Evolutionary conservation across 2,329 filamentous ascomycete species (phyloP), one percentile per base, ranked within the genome.

Genomic region (Neurospora sp.): DNA sequence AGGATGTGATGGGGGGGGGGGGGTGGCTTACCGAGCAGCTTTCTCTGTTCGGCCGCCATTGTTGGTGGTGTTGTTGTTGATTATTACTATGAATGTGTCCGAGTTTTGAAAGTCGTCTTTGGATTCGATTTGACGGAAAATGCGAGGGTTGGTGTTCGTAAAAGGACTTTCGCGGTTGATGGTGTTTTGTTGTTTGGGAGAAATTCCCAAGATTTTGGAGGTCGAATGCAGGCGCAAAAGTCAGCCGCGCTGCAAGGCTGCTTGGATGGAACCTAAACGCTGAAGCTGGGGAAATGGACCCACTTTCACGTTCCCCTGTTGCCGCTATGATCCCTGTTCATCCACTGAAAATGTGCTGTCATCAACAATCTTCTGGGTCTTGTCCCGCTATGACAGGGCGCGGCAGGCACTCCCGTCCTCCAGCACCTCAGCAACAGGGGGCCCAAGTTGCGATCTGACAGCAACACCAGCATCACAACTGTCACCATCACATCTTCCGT

Each of bases 21-120:
- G 68, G 46, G 52, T 13, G 66, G 77, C 83, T 67, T 83, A 89
- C 88, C 88, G 70, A 99, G 92, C 86, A 98, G 91, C 88, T 97
- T 97, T 79, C 96, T 90, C 83, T 97, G 95, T 89, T 99, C 96
- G 74, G 95, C 94, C 70, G 95, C 95, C 95, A 98, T 97, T 75
- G 38, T 73, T 62, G 15, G 36, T 15, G 17, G 19, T 42, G 10
- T 28, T 28, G n/a, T 19, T 19, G 19, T 19, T 19, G 19, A 19
- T 19, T 19, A 19, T 19, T 19, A 19, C 19, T 19, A 19, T 19
- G 19, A 19, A 19, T 19, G 1, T 19, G 19, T 19, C 19, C 19
- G 19, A 19, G 19, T 19, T 19, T 19, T 19, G 1, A 19, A 19
- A 19, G 19, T 19, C 19, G 19, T 19, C 19, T 19, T 1, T 19